Evolutionary conservation across 202 grass and related monocot species (phyloP).

Genomic region (Panicum virgatum): DNA sequence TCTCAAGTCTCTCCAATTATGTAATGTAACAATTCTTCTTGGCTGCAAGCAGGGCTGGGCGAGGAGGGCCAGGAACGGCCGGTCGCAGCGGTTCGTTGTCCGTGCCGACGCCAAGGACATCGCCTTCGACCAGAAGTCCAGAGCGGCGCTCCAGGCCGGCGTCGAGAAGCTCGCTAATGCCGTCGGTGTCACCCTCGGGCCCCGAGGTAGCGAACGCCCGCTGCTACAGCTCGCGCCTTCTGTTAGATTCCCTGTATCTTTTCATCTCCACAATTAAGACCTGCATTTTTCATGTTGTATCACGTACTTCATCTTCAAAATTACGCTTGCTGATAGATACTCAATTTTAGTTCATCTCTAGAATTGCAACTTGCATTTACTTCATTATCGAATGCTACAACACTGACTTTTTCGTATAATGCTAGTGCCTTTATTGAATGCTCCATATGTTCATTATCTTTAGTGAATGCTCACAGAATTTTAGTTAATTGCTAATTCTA

Average conservation of each 20-base stretch:
- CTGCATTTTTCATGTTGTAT: not conserved
- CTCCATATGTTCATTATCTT: not conserved
- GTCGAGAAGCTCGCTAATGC: conserved; percentile 94
- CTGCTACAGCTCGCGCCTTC: not conserved
- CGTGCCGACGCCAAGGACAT: conserved; percentile 77
- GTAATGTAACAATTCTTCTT: conserved; percentile 22
- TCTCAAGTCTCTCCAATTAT: no score
- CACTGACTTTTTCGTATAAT: not conserved
- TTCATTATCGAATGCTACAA: not conserved
- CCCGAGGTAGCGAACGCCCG: conserved; percentile 56
- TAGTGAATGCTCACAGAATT: no score
- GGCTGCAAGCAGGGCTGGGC: conserved; percentile 40
- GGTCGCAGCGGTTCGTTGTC: conserved; percentile 48
- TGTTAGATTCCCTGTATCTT: not conserved
- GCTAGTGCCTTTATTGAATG: not conserved
- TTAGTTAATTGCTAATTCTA: not conserved
- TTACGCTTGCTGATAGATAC: not conserved
- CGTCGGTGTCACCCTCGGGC: no score
- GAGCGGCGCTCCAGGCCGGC: conserved; percentile 68
- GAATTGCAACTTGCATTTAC: not conserved
- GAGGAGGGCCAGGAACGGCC: conserved; percentile 25
- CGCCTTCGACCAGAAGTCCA: conserved; percentile 72
- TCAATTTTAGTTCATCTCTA: not conserved
- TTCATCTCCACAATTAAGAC: not conserved
- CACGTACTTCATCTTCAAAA: not conserved